phyloP scores from a whole-genome alignment of 345 rosid genomes.

The Populus tremula region DNA sequence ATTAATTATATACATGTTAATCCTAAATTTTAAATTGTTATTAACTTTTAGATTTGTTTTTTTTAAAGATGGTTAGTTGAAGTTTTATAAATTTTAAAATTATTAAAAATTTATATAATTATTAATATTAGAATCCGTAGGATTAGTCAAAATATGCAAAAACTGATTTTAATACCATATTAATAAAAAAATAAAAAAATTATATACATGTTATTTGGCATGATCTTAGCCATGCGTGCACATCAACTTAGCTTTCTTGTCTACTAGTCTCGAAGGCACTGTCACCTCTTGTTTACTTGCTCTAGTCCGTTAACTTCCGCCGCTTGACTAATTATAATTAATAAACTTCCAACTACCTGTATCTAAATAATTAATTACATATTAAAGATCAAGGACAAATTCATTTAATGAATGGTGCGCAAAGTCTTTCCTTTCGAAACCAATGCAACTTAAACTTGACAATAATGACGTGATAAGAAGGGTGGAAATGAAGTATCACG shows the following conservation, averaged over 20 bases:
- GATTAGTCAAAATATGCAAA: accelerated
- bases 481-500: background rate
- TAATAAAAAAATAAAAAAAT: too few species aligned
- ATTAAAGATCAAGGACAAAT: too few species aligned
- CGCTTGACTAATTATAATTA: too few species aligned
- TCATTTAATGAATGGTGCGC: background rate
- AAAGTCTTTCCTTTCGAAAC: background rate
- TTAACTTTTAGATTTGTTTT: too few species aligned
- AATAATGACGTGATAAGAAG: background rate
- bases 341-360: background rate
- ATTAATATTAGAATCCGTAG: accelerated
- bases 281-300: background rate
- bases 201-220: too few species aligned
- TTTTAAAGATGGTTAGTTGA: too few species aligned
- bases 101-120: accelerated
- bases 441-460: background rate
- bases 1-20: too few species aligned
- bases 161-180: accelerated
- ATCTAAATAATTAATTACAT: background rate
- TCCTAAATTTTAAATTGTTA: too few species aligned
- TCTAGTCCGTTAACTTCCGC: background rate
- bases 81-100: accelerated
- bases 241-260: too few species aligned
- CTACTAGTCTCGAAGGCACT: background rate
- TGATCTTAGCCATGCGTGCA: too few species aligned